phyloP scores from a whole-genome alignment of 2,329 filamentous ascomycete species.

The Botrytis porri region DNA sequence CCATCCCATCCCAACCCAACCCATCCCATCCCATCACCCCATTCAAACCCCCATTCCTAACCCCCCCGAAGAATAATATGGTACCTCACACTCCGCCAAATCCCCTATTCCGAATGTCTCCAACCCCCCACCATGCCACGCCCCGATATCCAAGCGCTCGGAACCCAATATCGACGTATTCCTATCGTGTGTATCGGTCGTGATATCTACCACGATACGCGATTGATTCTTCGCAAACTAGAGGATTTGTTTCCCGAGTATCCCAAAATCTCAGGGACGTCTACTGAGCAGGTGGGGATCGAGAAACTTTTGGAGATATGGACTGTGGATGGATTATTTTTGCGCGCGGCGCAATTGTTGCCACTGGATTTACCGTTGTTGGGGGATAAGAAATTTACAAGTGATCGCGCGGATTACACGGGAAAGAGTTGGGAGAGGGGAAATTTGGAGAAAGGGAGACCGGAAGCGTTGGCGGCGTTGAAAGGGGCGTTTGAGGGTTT shows the following conservation, averaged over 20 bases:
- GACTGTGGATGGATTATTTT: slow-evolving; percentile 45
- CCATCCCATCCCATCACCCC: neutral
- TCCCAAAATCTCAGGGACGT: neutral
- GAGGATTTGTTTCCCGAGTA: slow-evolving; percentile 50
- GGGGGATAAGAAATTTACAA: slow-evolving; percentile 55
- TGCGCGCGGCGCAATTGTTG: neutral
- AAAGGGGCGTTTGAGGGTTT: slow-evolving; percentile 54
- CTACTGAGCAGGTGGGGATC: slow-evolving; percentile 32
- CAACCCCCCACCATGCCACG: slow-evolving; percentile 60
- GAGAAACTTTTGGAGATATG: slow-evolving; percentile 55
- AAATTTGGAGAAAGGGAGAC: slow-evolving; percentile 43
- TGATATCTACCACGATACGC: slow-evolving; percentile 67
- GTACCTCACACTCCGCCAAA: slow-evolving; percentile 65
- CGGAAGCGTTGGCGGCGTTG: slow-evolving; percentile 56
- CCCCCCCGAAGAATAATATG: slow-evolving; percentile 47
- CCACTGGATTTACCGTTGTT: slow-evolving; percentile 35
- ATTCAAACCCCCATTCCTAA: neutral
- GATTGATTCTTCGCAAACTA: slow-evolving; percentile 64
- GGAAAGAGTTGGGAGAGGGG: slow-evolving; percentile 44
- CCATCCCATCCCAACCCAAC: too few species aligned
- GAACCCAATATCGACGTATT: slow-evolving; percentile 66
- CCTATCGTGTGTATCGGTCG: slow-evolving; percentile 64
- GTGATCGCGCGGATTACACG: slow-evolving; percentile 52
- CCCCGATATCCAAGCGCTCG: slow-evolving; percentile 59
- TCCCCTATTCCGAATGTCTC: slow-evolving; percentile 64